Percentiles rank a stretch among this genome's conserved stretches.
These are phyloP conservation scores for Vaccinium corymbosum DNA, from an alignment of 148 eudicot species.

Conservation along the genomic window DNA sequence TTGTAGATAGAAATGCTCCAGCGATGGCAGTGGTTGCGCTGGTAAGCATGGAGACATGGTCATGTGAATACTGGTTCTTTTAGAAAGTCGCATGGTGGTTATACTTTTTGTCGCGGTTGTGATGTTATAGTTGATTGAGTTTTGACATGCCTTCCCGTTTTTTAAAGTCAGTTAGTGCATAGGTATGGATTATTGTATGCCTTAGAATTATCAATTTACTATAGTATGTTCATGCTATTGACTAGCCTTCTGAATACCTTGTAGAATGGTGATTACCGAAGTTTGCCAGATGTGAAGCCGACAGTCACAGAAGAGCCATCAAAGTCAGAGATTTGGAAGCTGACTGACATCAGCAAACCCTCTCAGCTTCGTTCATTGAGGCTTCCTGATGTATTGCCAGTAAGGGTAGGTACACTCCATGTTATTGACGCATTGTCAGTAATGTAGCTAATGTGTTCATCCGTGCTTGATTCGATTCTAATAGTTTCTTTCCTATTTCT, in stretches of 20 bases:
- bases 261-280: slow-evolving; percentile 65
- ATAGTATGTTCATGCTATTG: neutral
- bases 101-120: neutral
- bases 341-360: slow-evolving; percentile 66
- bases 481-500: neutral
- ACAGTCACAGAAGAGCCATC: slow-evolving; percentile 53
- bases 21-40: slow-evolving; percentile 26
- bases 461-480: neutral
- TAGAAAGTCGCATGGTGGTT: neutral
- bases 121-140: neutral
- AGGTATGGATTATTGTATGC: neutral
- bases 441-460: neutral
- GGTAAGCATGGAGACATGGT: slow-evolving; percentile 22
- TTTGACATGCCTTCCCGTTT: neutral
- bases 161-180: neutral
- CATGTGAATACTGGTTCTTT: neutral
- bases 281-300: slow-evolving; percentile 50
- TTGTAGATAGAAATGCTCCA: slow-evolving; percentile 36
- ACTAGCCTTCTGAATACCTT: neutral
- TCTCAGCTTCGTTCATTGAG: slow-evolving; percentile 68
- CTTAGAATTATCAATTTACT: neutral
- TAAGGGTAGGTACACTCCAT: slow-evolving; percentile 41
- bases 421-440: neutral
- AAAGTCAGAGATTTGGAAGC: slow-evolving; percentile 70
- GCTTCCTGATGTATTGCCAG: slow-evolving; percentile 63